phyloP scores from a whole-genome alignment of 768 basidiomycete genomes.

The Filobasidium wieringae region DNA sequence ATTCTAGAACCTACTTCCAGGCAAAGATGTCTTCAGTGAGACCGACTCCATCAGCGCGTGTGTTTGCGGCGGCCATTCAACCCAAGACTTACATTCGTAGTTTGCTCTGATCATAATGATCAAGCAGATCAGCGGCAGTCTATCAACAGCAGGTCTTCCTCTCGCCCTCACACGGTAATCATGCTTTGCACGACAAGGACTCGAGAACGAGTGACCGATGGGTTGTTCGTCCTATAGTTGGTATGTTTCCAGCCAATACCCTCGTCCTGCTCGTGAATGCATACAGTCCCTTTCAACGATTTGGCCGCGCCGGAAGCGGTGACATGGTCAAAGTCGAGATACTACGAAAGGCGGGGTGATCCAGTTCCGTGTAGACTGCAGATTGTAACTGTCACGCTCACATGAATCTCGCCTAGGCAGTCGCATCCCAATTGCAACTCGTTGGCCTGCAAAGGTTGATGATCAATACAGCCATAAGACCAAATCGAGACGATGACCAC shows the following conservation, averaged over 20 bases:
- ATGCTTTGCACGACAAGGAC: constrained; percentile 32
- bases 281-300: constrained; percentile 24
- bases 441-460: too few species aligned
- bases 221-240: constrained; percentile 27
- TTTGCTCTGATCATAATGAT: constrained; percentile 26
- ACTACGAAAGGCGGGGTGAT: too few species aligned
- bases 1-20: too few species aligned
- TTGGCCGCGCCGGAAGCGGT: constrained; percentile 13
- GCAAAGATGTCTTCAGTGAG: too few species aligned
- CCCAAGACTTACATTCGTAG: constrained; percentile 21
- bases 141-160: too few species aligned
- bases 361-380: constrained; percentile 10
- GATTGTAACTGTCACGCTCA: not conserved
- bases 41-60: too few species aligned
- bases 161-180: too few species aligned
- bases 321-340: constrained; percentile 22
- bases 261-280: constrained; percentile 36
- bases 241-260: constrained; percentile 31
- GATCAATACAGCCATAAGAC: too few species aligned
- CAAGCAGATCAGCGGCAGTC: not conserved
- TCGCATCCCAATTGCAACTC: constrained; percentile 27
- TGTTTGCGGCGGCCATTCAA: too few species aligned
- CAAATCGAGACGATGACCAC: too few species aligned
- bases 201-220: constrained; percentile 24
- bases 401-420: constrained; percentile 22